Evolutionary conservation across 345 rosid species (phyloP).

Genomic region (Populus davidiana): DNA sequence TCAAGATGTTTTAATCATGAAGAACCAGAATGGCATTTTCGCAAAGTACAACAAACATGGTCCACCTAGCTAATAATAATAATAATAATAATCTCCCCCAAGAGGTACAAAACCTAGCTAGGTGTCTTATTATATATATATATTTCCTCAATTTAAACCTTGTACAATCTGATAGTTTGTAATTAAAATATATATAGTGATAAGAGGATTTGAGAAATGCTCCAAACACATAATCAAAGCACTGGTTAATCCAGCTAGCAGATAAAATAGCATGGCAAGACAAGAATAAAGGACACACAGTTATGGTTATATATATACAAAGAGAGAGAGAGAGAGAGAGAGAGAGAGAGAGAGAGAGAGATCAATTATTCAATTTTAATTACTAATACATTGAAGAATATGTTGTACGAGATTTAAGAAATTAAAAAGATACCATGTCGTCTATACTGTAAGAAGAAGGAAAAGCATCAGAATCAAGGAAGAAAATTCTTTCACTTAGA

Average conservation of each 20-base stretch:
- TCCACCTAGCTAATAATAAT: constrained; percentile 25
- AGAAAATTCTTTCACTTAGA: not conserved
- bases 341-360: no score
- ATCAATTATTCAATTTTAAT: no score
- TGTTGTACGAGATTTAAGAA: no score
- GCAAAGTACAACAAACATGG: constrained; percentile 30
- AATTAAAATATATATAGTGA: not conserved
- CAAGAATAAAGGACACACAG: not conserved
- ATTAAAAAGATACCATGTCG: not conserved
- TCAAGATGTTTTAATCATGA: constrained; percentile 29
- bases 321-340: no score
- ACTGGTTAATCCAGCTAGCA: not conserved
- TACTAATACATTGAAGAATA: no score
- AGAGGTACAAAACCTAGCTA: constrained; percentile 19
- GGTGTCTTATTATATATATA: not conserved
- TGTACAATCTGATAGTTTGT: not conserved
- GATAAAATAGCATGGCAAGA: not conserved
- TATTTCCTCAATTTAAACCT: constrained; percentile 3
- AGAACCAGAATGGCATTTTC: constrained; percentile 28
- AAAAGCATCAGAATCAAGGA: not conserved
- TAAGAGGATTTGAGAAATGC: no score
- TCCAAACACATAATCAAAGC: not conserved
- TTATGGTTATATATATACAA: no score
- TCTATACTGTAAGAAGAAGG: not conserved
- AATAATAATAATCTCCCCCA: constrained; percentile 20